These are phyloP conservation scores for Ceratobasidium sp. DNA, from an alignment of 1,284 basidiomycete genomes.

Conservation along the genomic window DNA sequence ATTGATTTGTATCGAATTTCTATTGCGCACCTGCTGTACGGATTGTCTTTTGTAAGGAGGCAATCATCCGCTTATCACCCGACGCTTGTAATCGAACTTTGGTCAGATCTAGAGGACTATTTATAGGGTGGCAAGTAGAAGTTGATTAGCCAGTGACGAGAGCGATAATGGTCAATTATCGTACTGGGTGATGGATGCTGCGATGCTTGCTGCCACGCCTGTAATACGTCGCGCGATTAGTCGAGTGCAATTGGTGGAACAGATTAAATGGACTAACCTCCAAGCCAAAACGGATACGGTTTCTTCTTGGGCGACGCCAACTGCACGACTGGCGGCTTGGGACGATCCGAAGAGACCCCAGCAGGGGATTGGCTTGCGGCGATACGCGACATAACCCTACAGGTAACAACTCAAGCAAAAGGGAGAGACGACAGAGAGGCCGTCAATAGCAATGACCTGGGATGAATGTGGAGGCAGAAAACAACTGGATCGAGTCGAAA, in stretches of 20 bases:
- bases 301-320: conserved; percentile 55
- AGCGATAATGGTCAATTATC: conserved; percentile 40
- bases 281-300: conserved; percentile 83
- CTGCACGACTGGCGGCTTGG: conserved; percentile 19
- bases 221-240: conserved; percentile 5
- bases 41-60: conserved; percentile 75
- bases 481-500: conserved; percentile 5
- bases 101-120: conserved; percentile 80
- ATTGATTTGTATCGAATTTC: not conserved
- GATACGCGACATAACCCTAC: not conserved
- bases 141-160: not conserved
- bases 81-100: conserved; percentile 88
- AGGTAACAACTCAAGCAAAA: not conserved
- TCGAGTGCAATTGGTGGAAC: not conserved
- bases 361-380: not conserved
- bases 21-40: conserved; percentile 45
- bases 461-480: conserved; percentile 19
- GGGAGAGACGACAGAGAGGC: not conserved
- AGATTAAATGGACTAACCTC: conserved; percentile 58
- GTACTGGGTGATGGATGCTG: conserved; percentile 81
- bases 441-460: not conserved
- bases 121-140: not conserved
- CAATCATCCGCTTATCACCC: conserved; percentile 85
- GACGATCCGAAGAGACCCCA: not conserved
- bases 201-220: conserved; percentile 81